Base-by-base conservation (phyloP, 75 land plant genomes). In the Pinus albicaulis region DNA sequence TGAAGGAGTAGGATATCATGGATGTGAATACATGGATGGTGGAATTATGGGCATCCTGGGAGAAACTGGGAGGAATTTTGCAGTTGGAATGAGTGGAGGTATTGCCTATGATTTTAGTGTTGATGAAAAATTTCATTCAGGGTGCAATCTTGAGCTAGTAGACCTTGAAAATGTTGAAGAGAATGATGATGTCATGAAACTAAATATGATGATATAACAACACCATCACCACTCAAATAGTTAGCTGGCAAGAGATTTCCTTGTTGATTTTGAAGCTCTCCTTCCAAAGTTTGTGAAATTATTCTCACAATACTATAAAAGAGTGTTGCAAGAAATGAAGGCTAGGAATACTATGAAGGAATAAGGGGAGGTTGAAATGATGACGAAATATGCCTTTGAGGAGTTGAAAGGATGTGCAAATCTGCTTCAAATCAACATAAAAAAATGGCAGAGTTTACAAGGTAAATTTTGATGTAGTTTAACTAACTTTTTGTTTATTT, bases 21-120 rank as follows among this genome's bases (percentile, higher is more conserved):
- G 99, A 3, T 98, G 99, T 81, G 99, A 98, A 59, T 98, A 98
- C 78, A 98, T 98, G 99, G 95, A 98, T 44, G 98, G 98, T 55
- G 99, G 99, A 19, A 87, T 83, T 73, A 98, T 93, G 36, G 99
- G 91, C 14, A 86, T 97, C 25, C 91, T 97, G 73, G 99, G 99
- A 12, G 90, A 92, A 76, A 97, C 98, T 38, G 99, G 99, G 13
- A 90, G 91, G 57, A 97, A 97, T 72, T 97, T 97, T 81, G 99
- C 99, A 71, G 98, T 98, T 53, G 98, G 99, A 25, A 97, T 97
- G 98, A 97, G 99, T 85, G 99, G 99, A 34, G 99, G 99, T 56
- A 77, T 95, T 76, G 98, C 99, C 23, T 97, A 89, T 86, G 98
- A 92, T 63, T 79, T 92, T 74, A 98, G 95, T 74, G 85, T 89